A percentile compares a stretch with the other conserved stretches of the same genome.
Evolutionary conservation across 2,329 filamentous ascomycete species (phyloP).

Genomic region (Xylariaceae sp.): DNA sequence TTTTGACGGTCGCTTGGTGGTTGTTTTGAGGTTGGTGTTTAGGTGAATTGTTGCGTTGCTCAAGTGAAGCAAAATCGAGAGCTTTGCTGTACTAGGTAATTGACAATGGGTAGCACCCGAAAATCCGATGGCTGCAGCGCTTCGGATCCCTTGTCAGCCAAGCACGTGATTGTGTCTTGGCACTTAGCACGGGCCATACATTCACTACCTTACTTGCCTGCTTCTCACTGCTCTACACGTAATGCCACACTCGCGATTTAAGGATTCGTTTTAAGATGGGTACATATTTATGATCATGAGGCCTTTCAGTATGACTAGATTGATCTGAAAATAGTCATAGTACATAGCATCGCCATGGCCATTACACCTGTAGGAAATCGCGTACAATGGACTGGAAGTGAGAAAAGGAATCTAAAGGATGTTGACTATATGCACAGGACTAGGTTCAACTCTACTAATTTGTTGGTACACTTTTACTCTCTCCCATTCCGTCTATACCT

Average conservation of each 20-base stretch:
- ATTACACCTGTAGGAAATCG: no score
- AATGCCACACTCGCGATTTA: not conserved
- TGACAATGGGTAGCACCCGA: constrained; percentile 14
- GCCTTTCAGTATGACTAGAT: not conserved
- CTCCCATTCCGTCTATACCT: constrained; percentile 70
- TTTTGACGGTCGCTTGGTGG: constrained; percentile 64
- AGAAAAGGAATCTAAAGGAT: constrained; percentile 44
- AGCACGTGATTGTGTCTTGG: constrained; percentile 17
- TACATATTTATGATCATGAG: not conserved
- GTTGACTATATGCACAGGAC: constrained; percentile 54
- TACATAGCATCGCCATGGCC: no score
- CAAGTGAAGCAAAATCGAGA: constrained; percentile 36
- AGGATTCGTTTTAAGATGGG: no score
- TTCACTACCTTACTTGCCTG: not conserved
- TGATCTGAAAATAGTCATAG: no score
- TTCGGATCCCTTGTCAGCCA: not conserved
- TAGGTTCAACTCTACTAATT: constrained; percentile 47
- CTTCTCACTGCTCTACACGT: not conserved
- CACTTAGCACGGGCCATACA: not conserved
- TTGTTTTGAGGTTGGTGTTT: constrained; percentile 34
- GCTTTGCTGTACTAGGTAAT: constrained; percentile 23
- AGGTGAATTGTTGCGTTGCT: constrained; percentile 43
- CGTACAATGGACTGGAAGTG: not conserved
- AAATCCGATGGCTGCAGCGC: constrained; percentile 1
- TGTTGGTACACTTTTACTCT: constrained; percentile 51